Conservation (phyloP, 1,284 basidiomycete genomes). For the Golubevia pallescens region DNA sequence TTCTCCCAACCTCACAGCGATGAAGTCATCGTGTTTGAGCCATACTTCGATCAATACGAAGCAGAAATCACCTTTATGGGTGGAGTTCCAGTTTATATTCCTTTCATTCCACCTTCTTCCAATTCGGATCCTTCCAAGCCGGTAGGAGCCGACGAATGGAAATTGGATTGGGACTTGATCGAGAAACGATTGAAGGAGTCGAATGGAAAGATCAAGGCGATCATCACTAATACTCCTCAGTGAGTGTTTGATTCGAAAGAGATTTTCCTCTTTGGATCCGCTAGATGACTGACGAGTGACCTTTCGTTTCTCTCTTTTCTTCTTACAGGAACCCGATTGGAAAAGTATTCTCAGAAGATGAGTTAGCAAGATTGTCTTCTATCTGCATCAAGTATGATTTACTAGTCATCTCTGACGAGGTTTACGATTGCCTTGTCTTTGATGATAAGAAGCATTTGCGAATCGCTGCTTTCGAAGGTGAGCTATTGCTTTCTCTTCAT, state of each 20-base stretch:
- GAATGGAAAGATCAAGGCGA: conserved; percentile 83
- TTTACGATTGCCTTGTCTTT: conserved; percentile 90
- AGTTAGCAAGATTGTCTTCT: conserved; percentile 82
- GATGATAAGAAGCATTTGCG: conserved; percentile 86
- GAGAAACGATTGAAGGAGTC: conserved; percentile 80
- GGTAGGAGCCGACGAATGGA: conserved; percentile 64
- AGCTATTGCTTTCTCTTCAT: too few relatives aligned
- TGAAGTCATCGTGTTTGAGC: conserved; percentile 98
- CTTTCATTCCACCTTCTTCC: conserved; percentile 79
- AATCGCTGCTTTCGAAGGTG: conserved; percentile 72
- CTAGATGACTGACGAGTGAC: too few relatives aligned
- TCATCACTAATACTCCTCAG: conserved; percentile 60
- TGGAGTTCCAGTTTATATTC: conserved; percentile 90
- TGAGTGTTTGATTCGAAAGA: not conserved
- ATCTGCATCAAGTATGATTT: conserved; percentile 91
- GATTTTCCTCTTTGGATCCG: too few relatives aligned
- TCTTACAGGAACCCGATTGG: conserved; percentile 73
- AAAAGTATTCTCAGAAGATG: conserved; percentile 85
- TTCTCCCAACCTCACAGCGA: too few relatives aligned
- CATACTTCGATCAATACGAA: conserved; percentile 63
- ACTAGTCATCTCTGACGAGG: conserved; percentile 90
- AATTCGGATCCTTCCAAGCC: not conserved
- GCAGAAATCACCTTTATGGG: conserved; percentile 65
- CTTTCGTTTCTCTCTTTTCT: not conserved
- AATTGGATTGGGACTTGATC: conserved; percentile 71